Base-by-base conservation (phyloP, 2,329 filamentous ascomycete species). In the Ophiostoma quercus region DNA sequence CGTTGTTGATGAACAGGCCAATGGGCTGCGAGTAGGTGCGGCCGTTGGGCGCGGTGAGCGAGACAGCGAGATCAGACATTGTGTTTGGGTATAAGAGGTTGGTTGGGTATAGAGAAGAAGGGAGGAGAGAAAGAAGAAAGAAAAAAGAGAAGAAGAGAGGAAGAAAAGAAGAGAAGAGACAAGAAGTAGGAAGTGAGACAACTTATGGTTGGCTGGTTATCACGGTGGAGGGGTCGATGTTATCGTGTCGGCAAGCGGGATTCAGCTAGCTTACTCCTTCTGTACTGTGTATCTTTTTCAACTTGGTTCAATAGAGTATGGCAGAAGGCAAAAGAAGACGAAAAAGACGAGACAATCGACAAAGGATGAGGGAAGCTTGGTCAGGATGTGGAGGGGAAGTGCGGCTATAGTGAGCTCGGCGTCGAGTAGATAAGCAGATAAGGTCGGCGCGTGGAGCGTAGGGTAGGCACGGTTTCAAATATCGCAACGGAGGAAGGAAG, bases 1-100 rank as follows among this genome's bases (percentile, higher is more conserved):
- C 88, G 74, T 93, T 92, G 81, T 92, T 91, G 81, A 94, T 92
- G 79, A 93, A 94, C 8, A 94, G 84, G 34, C 91, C 92, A 54
- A 86, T 83, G 2, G 90, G 90, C 80, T 92, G 89, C 14, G 79
- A 82, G 79, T 91, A 94, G 75, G 85, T 88, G 77, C 81, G 84
- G 75, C 90, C 91, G 79, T 94, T 94, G 8, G 91, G 91, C 68
- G 91, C 90, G 11, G 85, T 90, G 71, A 94, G 84, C 75, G 92
- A 84, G 69, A 88, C 80, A 22, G 67, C 7, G 57, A 71, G 70
- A 63, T 71, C 71, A 54, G 71, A 67, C 69, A 71, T 71, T 66
- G 63, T 69, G 71, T 22, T 25, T 57, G 51, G 51, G 54, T 67
- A 14, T 41, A 41, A 37, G 25, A 22, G 54, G 14, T 3, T 34